A percentile compares a stretch with the other conserved stretches of the same genome.
These are phyloP conservation scores for Senna tora DNA, from an alignment of 306 rosid species.

Conservation along the genomic window DNA sequence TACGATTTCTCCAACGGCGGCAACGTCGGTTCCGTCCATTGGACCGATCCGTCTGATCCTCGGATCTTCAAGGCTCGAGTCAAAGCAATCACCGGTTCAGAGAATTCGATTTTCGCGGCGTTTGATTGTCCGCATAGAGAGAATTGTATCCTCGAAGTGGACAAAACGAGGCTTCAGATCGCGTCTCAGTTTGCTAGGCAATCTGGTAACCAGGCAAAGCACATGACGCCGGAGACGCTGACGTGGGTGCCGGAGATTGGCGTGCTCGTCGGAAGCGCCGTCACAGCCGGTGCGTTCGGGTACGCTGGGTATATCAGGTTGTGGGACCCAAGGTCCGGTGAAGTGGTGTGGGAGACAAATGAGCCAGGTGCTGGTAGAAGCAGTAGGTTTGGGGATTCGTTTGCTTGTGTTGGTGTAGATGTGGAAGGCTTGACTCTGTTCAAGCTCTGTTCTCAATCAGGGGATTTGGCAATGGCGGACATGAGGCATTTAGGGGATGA, in stretches of 20 bases:
- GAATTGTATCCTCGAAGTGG: constrained; percentile 71
- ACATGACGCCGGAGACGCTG: constrained; percentile 62
- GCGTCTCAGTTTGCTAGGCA: constrained; percentile 63
- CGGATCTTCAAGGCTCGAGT: constrained; percentile 85
- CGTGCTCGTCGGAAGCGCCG: constrained; percentile 61
- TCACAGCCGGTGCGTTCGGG: constrained; percentile 72
- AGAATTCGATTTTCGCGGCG: constrained; percentile 58
- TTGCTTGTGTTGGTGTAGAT: constrained; percentile 69
- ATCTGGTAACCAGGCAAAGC: constrained; percentile 71
- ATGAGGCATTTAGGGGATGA: constrained; percentile 71
- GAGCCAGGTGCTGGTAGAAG: constrained; percentile 91
- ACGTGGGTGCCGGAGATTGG: constrained; percentile 65
- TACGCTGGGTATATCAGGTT: constrained; percentile 74
- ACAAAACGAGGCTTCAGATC: constrained; percentile 61
- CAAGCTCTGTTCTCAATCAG: constrained; percentile 81
- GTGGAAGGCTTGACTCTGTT: constrained; percentile 59
- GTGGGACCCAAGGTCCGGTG: constrained; percentile 76
- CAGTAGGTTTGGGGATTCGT: constrained; percentile 80
- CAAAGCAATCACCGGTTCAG: constrained; percentile 59
- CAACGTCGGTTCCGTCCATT: constrained; percentile 67
- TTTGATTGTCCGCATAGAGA: constrained; percentile 73
- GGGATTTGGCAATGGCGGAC: constrained; percentile 90
- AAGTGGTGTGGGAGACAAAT: constrained; percentile 79
- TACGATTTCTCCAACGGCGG: constrained; percentile 71
- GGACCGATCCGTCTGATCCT: constrained; percentile 79